A percentile compares a stretch with the other conserved stretches of the same genome.
phyloP scores from a whole-genome alignment of 805 yeast genomes.

The Phaffomyces antillensis region DNA sequence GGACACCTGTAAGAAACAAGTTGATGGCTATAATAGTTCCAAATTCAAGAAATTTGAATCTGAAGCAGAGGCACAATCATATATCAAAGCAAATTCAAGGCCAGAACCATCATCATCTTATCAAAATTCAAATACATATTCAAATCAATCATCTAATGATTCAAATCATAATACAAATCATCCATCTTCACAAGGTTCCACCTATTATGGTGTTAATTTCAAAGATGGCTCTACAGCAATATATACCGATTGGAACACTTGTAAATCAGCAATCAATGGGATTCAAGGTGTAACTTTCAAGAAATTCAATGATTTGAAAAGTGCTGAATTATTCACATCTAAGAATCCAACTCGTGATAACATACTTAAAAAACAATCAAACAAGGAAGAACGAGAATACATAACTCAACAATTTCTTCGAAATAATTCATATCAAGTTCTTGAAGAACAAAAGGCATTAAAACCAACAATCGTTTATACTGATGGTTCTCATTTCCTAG shows the following conservation, averaged over 20 bases:
- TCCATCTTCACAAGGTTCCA: no score
- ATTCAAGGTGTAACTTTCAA: constrained; percentile 29
- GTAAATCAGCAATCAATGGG: background rate
- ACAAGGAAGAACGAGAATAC: background rate
- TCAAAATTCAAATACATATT: no score
- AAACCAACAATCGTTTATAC: constrained; percentile 40
- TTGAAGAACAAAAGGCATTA: constrained; percentile 7
- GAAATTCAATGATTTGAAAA: constrained; percentile 27
- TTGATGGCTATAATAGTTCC: constrained; percentile 34
- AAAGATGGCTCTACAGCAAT: background rate
- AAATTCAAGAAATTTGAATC: constrained; percentile 37
- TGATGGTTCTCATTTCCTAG: constrained; percentile 56
- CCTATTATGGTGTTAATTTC: no score
- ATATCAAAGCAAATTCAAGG: constrained; percentile 17
- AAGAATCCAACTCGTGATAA: background rate
- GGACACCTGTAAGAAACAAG: constrained; percentile 47
- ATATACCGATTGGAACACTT: background rate
- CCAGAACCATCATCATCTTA: no score
- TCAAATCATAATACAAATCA: no score
- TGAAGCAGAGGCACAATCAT: constrained; percentile 41
- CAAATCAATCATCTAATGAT: no score
- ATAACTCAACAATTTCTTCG: background rate
- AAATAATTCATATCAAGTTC: background rate
- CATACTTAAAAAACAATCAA: background rate
- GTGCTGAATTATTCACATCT: constrained; percentile 10